These are phyloP conservation scores for Leptographium wingfieldii DNA, from an alignment of 2,329 filamentous ascomycete genomes.

Conservation along the genomic window DNA sequence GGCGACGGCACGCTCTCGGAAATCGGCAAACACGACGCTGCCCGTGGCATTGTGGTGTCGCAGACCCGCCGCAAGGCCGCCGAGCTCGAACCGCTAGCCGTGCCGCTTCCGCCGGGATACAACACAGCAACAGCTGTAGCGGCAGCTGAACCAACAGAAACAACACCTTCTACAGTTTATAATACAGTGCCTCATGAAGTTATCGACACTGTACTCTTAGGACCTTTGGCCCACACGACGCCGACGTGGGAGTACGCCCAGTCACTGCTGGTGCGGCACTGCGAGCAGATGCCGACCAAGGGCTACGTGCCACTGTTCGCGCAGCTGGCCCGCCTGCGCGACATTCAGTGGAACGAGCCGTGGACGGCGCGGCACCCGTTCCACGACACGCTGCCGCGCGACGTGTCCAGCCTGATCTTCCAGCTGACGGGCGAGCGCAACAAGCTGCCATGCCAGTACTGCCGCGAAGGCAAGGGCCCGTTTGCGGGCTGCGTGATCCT, in stretches of 20 bases:
- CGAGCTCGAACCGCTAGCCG: slow-evolving; percentile 7
- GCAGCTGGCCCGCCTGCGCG: slow-evolving; percentile 15
- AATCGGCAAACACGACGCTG: slow-evolving; percentile 6
- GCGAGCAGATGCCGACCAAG: slow-evolving; percentile 6
- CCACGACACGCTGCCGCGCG: slow-evolving; percentile 14
- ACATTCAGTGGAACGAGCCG: slow-evolving; percentile 17
- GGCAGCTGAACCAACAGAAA: background rate
- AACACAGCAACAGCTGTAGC: background rate
- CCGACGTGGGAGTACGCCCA: slow-evolving; percentile 17
- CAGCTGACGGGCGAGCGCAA: slow-evolving; percentile 20
- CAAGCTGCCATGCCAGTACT: slow-evolving; percentile 15
- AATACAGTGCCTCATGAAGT: too few species aligned
- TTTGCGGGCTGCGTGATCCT: slow-evolving; percentile 19
- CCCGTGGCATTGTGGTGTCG: slow-evolving; percentile 14
- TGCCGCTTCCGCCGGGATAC: background rate
- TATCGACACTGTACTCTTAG: too few species aligned
- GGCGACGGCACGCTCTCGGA: slow-evolving; percentile 18
- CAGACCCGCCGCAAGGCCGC: slow-evolving; percentile 6
- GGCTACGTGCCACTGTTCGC: slow-evolving; percentile 16
- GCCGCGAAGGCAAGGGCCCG: slow-evolving; percentile 15
- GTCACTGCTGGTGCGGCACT: slow-evolving; percentile 11
- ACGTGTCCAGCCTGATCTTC: slow-evolving; percentile 18
- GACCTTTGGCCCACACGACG: background rate
- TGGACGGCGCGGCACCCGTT: slow-evolving; percentile 13
- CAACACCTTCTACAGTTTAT: too few species aligned